phyloP scores from a whole-genome alignment of 805 yeast species.

The Starmerella tilneyi region DNA sequence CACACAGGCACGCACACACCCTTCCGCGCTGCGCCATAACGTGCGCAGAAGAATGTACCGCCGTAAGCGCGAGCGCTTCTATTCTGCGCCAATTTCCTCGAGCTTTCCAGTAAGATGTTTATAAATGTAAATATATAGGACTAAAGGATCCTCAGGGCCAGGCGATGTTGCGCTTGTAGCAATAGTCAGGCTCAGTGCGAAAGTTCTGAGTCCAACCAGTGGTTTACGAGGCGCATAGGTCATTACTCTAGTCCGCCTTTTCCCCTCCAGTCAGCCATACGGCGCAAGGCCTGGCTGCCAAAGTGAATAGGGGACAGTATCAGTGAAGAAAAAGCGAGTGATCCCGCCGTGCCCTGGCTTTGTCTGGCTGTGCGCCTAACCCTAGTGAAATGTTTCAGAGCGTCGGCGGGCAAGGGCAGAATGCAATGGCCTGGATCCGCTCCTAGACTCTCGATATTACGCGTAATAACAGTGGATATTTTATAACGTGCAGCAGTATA shows the following conservation, averaged over 20 bases:
- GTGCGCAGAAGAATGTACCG: too few relatives aligned
- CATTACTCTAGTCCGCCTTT: constrained; percentile 29
- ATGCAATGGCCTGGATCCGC: too few relatives aligned
- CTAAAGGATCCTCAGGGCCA: not conserved
- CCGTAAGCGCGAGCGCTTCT: too few relatives aligned
- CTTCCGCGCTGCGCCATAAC: too few relatives aligned
- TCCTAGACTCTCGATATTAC: too few relatives aligned
- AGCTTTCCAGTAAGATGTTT: not conserved
- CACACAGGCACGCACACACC: too few relatives aligned
- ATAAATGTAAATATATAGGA: not conserved
- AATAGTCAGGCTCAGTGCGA: constrained; percentile 18
- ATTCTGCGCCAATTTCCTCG: not conserved
- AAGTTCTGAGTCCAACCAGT: constrained; percentile 17
- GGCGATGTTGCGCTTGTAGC: constrained; percentile 19
- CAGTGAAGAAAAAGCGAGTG: constrained; percentile 25
- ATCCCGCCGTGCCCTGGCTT: not conserved
- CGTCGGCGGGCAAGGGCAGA: not conserved
- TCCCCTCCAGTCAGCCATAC: constrained; percentile 31
- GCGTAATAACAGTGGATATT: too few relatives aligned
- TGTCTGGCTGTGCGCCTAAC: not conserved
- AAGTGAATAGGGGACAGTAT: constrained; percentile 33
- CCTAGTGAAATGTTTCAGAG: not conserved
- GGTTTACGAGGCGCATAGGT: constrained; percentile 20
- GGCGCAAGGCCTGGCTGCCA: constrained; percentile 19
- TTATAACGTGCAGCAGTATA: too few relatives aligned